Evolutionary conservation across 306 rosid species (phyloP).

Genomic region (Elaeagnus macrophylla): DNA sequence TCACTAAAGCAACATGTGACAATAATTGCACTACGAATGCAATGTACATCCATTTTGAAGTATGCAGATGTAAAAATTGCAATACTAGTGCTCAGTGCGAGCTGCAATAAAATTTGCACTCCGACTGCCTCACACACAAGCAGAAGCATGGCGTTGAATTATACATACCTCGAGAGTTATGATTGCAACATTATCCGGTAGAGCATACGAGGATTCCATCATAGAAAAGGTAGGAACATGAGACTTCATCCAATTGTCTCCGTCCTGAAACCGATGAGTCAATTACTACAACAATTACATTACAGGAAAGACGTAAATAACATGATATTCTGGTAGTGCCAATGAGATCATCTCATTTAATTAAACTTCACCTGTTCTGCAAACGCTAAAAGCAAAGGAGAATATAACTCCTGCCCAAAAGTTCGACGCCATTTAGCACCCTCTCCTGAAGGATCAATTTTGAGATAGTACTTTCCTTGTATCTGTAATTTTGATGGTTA

Average conservation of each 20-base stretch:
- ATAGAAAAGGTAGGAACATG: constrained; percentile 49
- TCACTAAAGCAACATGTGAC: too few relatives aligned
- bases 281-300: too few relatives aligned
- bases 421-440: constrained; percentile 88
- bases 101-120: neutral
- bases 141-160: neutral
- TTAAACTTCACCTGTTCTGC: constrained; percentile 39
- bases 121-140: neutral
- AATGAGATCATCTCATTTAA: too few relatives aligned
- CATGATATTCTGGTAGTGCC: too few relatives aligned
- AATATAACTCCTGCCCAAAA: constrained; percentile 71
- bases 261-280: constrained; percentile 32
- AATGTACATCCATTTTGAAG: too few relatives aligned
- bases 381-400: constrained; percentile 77
- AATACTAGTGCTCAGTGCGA: neutral
- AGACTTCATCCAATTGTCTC: constrained; percentile 43
- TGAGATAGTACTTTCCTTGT: constrained; percentile 62
- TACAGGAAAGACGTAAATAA: too few relatives aligned
- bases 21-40: too few relatives aligned
- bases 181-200: constrained; percentile 66
- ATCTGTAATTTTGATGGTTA: constrained; percentile 33
- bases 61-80: neutral
- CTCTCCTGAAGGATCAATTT: constrained; percentile 65
- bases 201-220: constrained; percentile 44
- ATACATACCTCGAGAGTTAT: constrained; percentile 62